Evolutionary conservation across 1,139 yeast species (phyloP), one percentile per base, ranked within the genome.

Genomic region (Blastobotrys illinoisensis): DNA sequence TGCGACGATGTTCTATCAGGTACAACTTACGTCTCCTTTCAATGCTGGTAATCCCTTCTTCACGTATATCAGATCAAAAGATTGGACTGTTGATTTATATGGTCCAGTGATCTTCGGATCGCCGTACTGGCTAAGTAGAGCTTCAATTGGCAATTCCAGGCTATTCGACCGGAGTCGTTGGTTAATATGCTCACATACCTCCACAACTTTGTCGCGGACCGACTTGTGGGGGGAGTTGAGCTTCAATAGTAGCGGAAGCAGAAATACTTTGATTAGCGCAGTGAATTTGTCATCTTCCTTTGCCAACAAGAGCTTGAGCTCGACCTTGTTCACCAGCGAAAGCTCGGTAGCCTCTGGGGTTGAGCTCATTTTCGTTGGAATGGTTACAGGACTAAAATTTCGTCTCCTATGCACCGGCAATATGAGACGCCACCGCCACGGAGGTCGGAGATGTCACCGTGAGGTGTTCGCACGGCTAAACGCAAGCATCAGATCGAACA

Each of bases 291-390:
- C 75, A 54, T 85, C 88, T 0, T 83, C 75, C 53, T 80, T 81
- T 0, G 98, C 90, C 50, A 93, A 73, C 0, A 96, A 95, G 47
- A 93, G 77, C 51, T 91, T 76, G 50, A 93, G 79, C 70, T 93
- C 99, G 1, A 89, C 98, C 48, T 67, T 65, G 53, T 67, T 66
- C 44, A 70, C 64, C 51, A 71, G 62, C 6, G 71, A 60, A 40
- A 70, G 59, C 58, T 71, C 74, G 13, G 40, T n/a, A 4, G 40
- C 16, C 16, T 32, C 40, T 32, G 40, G 16, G 14, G 40, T 32
- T 32, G 40, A 32, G 16, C 40, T 32, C 40, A 32, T 32, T 32
- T 14, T 32, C 13, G 40, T 11, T 32, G 16, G 40, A 32, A n/a
- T 32, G 32, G 40, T 32, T 32, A 32, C 40, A 13, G 40, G 40